A percentile compares a stretch with the other conserved stretches of the same genome.
phyloP scores from a whole-genome alignment of 2,329 filamentous ascomycete species.

The Curvularia hawaiiensis region DNA sequence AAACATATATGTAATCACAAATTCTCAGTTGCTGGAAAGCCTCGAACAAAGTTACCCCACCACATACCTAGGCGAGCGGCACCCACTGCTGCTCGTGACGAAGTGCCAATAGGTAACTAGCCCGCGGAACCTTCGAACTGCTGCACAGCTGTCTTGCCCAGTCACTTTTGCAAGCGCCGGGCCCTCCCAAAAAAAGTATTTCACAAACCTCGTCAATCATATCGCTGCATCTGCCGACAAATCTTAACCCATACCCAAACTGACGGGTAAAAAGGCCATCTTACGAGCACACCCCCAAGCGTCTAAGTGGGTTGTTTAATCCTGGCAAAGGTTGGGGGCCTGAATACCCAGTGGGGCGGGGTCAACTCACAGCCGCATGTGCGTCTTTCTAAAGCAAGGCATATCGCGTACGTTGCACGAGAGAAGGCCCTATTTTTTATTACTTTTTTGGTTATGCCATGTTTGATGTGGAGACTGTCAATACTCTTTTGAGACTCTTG shows the following conservation, averaged over 20 bases:
- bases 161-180: constrained; percentile 13
- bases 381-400: not conserved
- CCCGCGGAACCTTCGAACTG: no score
- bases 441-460: not conserved
- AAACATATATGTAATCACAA: not conserved
- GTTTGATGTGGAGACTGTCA: not conserved
- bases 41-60: not conserved
- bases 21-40: not conserved
- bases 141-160: not conserved
- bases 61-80: not conserved
- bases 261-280: constrained; percentile 14
- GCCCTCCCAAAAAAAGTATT: not conserved
- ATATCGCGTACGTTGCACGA: not conserved
- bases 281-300: not conserved
- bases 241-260: constrained; percentile 1
- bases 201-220: constrained; percentile 19
- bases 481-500: not conserved
- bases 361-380: not conserved
- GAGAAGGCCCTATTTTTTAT: not conserved
- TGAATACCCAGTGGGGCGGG: not conserved
- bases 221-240: constrained; percentile 16
- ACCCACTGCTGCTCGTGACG: not conserved
- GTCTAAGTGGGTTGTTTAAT: constrained; percentile 12
- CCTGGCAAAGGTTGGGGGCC: constrained; percentile 9
- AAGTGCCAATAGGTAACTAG: not conserved